phyloP scores from a whole-genome alignment of 2,329 filamentous ascomycete species.

The Chalara sp. region DNA sequence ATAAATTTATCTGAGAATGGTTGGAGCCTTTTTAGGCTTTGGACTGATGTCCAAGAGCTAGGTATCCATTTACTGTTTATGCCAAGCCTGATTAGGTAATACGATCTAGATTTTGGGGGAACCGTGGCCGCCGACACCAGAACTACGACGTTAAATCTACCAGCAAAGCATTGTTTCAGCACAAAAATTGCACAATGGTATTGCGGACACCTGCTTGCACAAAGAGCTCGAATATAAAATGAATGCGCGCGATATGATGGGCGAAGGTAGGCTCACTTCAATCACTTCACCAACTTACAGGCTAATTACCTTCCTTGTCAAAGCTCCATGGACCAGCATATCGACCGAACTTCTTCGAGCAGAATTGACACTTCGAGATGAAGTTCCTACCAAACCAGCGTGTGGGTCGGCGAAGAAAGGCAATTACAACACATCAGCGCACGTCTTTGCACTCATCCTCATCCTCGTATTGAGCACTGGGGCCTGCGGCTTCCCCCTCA shows the following conservation, averaged over 20 bases:
- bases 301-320: background rate
- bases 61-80: too few species aligned
- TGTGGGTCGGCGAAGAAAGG: slow-evolving; percentile 45
- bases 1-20: too few species aligned
- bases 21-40: too few species aligned
- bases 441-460: slow-evolving; percentile 50
- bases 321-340: background rate
- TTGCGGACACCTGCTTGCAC: background rate
- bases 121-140: too few species aligned
- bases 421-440: slow-evolving; percentile 46
- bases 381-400: slow-evolving; percentile 34
- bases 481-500: slow-evolving; percentile 28
- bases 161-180: background rate
- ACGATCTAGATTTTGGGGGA: too few species aligned
- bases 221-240: background rate
- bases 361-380: slow-evolving; percentile 42
- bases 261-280: background rate
- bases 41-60: too few species aligned
- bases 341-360: slow-evolving; percentile 33
- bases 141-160: background rate
- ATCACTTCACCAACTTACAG: background rate
- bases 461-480: slow-evolving; percentile 48
- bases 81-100: too few species aligned
- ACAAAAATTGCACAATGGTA: background rate
- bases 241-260: background rate